Percentiles rank a stretch among this genome's conserved stretches.
These are phyloP conservation scores for Fusarium torulosum DNA, from an alignment of 2,329 filamentous ascomycete genomes.

Conservation along the genomic window DNA sequence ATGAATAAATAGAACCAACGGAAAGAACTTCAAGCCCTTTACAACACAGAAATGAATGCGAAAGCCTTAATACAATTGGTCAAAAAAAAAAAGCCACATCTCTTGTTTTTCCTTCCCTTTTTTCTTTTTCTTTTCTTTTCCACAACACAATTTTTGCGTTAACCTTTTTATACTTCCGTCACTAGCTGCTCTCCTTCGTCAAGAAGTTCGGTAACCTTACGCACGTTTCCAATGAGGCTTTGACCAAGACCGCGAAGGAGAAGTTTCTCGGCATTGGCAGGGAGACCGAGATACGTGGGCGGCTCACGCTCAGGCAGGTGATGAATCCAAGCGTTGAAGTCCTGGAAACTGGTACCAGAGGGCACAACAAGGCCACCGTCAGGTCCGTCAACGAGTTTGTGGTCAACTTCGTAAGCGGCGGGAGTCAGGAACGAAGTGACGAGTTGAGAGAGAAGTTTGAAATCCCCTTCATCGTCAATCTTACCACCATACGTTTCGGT, in stretches of 20 bases:
- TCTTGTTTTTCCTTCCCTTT: neutral
- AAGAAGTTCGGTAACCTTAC: constrained; percentile 85
- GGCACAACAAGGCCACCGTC: constrained; percentile 79
- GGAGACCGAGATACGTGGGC: constrained; percentile 92
- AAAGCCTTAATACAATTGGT: neutral
- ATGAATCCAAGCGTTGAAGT: constrained; percentile 94
- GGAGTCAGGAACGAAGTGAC: constrained; percentile 86
- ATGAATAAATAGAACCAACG: constrained; percentile 17
- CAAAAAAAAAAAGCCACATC: neutral
- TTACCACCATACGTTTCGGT: constrained; percentile 98
- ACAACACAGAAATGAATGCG: constrained; percentile 11
- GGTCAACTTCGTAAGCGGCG: constrained; percentile 90
- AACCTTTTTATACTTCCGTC: constrained; percentile 65
- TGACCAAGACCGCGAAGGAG: constrained; percentile 88
- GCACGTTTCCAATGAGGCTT: constrained; percentile 85
- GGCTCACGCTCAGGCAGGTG: constrained; percentile 93
- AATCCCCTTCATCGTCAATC: constrained; percentile 92
- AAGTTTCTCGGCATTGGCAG: constrained; percentile 96
- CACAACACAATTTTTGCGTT: neutral
- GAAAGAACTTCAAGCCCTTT: neutral
- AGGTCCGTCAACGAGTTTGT: constrained; percentile 82
- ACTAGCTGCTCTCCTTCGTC: constrained; percentile 95
- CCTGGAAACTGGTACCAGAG: constrained; percentile 81
- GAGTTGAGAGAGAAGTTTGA: constrained; percentile 76
- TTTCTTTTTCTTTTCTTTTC: neutral